phyloP scores from a whole-genome alignment of 805 yeast genomes.

The Kuraishia capsulata region DNA sequence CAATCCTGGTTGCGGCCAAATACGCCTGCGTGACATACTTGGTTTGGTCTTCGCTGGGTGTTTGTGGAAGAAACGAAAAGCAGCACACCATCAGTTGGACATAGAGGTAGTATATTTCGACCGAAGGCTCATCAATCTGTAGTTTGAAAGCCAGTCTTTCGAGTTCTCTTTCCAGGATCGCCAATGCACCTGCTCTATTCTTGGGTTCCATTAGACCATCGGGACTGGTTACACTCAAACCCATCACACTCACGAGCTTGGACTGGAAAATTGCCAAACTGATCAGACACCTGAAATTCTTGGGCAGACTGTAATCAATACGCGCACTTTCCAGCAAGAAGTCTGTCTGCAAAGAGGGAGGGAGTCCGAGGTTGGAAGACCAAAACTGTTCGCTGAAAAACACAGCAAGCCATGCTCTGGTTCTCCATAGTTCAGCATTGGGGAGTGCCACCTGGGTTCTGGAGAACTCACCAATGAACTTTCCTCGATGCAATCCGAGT shows the following conservation, averaged over 20 bases:
- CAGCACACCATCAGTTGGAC: conserved; percentile 76
- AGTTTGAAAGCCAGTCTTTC: conserved; percentile 61
- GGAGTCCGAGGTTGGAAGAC: conserved; percentile 81
- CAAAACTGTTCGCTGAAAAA: conserved; percentile 86
- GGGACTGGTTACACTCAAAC: conserved; percentile 73
- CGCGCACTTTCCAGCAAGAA: conserved; percentile 74
- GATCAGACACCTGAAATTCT: conserved; percentile 61
- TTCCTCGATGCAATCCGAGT: conserved; percentile 85
- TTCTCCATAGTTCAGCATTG: conserved; percentile 90
- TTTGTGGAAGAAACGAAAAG: conserved; percentile 85
- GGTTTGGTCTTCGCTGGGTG: conserved; percentile 80
- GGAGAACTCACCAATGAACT: conserved; percentile 83
- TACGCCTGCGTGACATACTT: conserved; percentile 78
- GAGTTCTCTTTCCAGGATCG: conserved; percentile 71
- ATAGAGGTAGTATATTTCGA: conserved; percentile 73
- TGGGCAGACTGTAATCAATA: conserved; percentile 55
- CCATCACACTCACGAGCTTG: conserved; percentile 77
- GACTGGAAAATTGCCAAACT: conserved; percentile 76
- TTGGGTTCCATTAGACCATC: conserved; percentile 85
- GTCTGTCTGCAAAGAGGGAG: conserved; percentile 80
- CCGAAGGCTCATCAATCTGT: conserved; percentile 55
- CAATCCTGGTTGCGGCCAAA: conserved; percentile 68
- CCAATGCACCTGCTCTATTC: conserved; percentile 70
- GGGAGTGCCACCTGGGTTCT: conserved; percentile 83
- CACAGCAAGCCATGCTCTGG: conserved; percentile 85